Conservation (phyloP, 164 flowering plant species). For the Liriodendron chinense region DNA sequence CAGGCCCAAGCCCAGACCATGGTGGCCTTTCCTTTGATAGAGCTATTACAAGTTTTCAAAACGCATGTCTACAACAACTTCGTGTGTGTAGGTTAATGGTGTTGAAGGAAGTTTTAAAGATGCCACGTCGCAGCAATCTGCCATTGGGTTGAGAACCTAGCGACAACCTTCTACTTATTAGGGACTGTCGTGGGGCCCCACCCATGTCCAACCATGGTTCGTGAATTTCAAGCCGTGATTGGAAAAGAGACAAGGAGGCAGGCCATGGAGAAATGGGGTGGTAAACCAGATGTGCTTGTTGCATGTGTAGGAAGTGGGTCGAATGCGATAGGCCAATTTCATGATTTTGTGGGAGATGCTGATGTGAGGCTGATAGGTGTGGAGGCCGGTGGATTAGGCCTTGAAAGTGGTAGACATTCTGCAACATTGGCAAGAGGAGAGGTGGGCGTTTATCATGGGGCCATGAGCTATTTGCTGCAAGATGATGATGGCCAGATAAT, state of each 20-base stretch:
- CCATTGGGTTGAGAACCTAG: slow-evolving; percentile 50
- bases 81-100: slow-evolving; percentile 7
- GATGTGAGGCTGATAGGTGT: slow-evolving; percentile 65
- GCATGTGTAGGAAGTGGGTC: slow-evolving; percentile 74
- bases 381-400: slow-evolving; percentile 60
- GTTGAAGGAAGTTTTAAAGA: slow-evolving; percentile 45
- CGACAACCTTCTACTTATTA: slow-evolving; percentile 35
- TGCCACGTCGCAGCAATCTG: slow-evolving; percentile 58
- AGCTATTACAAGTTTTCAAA: too few relatives aligned
- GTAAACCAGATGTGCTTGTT: slow-evolving; percentile 56
- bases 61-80: too few relatives aligned
- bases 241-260: slow-evolving; percentile 66
- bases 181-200: slow-evolving; percentile 67
- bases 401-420: slow-evolving; percentile 48
- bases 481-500: slow-evolving; percentile 60
- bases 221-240: slow-evolving; percentile 59
- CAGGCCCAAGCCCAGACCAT: too few relatives aligned
- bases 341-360: slow-evolving; percentile 48
- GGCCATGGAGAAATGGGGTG: slow-evolving; percentile 70
- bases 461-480: slow-evolving; percentile 62
- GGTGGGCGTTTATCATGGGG: slow-evolving; percentile 62
- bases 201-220: slow-evolving; percentile 59
- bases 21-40: too few relatives aligned
- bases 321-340: slow-evolving; percentile 65
- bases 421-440: slow-evolving; percentile 56